Evolutionary conservation across 1,284 basidiomycete species (phyloP).

Genomic region (Irpex sp.): DNA sequence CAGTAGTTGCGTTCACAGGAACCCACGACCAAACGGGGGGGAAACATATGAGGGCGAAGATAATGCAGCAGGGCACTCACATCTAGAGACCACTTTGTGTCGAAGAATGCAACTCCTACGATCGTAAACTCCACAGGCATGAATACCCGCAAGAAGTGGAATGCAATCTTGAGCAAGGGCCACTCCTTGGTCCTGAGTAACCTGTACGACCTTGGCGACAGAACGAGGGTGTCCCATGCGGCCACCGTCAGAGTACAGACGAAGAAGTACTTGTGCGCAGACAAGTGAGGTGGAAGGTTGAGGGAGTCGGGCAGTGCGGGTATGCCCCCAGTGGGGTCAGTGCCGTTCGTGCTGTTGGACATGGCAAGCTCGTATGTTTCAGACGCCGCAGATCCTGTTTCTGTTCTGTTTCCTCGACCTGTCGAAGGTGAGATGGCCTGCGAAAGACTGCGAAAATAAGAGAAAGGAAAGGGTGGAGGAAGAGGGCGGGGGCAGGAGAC

Average conservation of each 20-base stretch:
- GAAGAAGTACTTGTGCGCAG: conserved; percentile 81
- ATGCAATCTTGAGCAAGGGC: conserved; percentile 73
- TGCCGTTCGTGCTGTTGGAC: conserved; percentile 16
- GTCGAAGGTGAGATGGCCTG: background rate
- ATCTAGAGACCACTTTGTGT: conserved; percentile 56
- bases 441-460: background rate
- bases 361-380: conserved; percentile 15
- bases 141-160: conserved; percentile 67
- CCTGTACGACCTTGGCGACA: conserved; percentile 72
- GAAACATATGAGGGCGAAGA: background rate
- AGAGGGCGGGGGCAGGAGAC: background rate
- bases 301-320: conserved; percentile 49
- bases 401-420: background rate
- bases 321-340: background rate
- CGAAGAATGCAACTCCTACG: conserved; percentile 79
- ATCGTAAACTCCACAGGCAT: conserved; percentile 76
- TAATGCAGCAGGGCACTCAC: conserved; percentile 32
- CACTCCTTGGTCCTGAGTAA: conserved; percentile 65
- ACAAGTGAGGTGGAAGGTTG: conserved; percentile 68
- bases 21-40: background rate
- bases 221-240: conserved; percentile 81
- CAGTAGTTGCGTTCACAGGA: background rate
- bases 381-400: background rate
- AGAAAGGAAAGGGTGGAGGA: background rate
- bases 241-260: conserved; percentile 83